Conservation (phyloP, 2,329 filamentous ascomycete species). For the Aspergillus candidus region DNA sequence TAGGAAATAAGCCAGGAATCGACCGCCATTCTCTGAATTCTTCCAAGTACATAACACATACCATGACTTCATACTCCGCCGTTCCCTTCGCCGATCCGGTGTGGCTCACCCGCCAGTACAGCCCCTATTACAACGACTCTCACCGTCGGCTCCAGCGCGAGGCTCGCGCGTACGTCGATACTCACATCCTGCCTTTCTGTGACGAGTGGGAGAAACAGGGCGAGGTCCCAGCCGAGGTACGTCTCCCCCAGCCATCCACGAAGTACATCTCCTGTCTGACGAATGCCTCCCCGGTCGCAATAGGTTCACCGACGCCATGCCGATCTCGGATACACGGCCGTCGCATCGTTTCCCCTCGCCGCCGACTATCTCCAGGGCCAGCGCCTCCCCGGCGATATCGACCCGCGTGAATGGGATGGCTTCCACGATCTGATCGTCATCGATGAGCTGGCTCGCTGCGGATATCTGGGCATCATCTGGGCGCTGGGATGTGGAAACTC, state of each 20-base stretch:
- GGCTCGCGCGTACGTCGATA: constrained; percentile 21
- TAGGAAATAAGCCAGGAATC: too few relatives aligned
- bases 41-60: not conserved
- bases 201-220: constrained; percentile 23
- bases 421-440: constrained; percentile 35
- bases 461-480: constrained; percentile 27
- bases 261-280: not conserved
- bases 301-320: constrained; percentile 15
- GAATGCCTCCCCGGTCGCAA: not conserved
- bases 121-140: constrained; percentile 20
- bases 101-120: constrained; percentile 17
- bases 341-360: constrained; percentile 14
- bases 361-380: constrained; percentile 14
- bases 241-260: not conserved
- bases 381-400: constrained; percentile 23
- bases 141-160: constrained; percentile 19
- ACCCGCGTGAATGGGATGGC: constrained; percentile 28
- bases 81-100: constrained; percentile 21
- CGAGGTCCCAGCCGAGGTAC: constrained; percentile 21
- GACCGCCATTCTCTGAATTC: not conserved
- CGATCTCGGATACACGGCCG: constrained; percentile 18
- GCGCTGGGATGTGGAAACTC: constrained; percentile 27
- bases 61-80: not conserved
- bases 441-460: constrained; percentile 34
- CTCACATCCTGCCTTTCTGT: constrained; percentile 18